Base-by-base conservation (phyloP, 1,284 basidiomycete genomes). In the Polyporus tsugae region DNA sequence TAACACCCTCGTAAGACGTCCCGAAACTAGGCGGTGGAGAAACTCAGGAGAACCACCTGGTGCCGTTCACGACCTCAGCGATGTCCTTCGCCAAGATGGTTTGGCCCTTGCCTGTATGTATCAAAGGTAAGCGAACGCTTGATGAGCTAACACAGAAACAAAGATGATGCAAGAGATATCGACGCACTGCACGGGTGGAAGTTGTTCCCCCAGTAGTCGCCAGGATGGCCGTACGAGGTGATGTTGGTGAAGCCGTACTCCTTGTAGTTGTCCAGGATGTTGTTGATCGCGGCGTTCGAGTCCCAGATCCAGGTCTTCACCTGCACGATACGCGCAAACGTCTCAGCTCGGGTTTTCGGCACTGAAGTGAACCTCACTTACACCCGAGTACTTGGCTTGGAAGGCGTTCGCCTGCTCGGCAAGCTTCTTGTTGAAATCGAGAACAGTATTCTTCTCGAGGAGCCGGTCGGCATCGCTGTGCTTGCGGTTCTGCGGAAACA, bases 221-320 rank as follows among this genome's bases (percentile, higher is more conserved):
- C 82, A 9, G 82, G 66, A n/a, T 76, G 76, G 7, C 88, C 87
- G 65, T 81, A 88, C 0, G 84, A 83, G 0, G 83, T 84, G 7
- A 81, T 81, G 70, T 88, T 86, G 25, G 81, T 78, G 75, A 89
- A 89, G 1, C 88, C 88, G 67, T 83, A 89, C 11, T 80, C 72
- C 0, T 78, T 81, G 2, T 87, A 86, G 55, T 79, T 72, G 77
- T 87, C 78, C 22, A 90, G 77, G 17, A 89, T 84, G 6, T 78
- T 82, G 15, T 78, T 82, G 78, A 89, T 88, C n/a, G 80, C 82
- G 0, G 85, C 65, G 70, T 86, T 82, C 2, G 87, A 82, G 72
- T 90, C 87, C 80, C 82, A 89, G 6, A 85, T 41, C 78, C 80
- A 87, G 0, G 85, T 86, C 60, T 77, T 76, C 29, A 87, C 83